Evolutionary conservation across 306 rosid species (phyloP), one percentile per base, ranked within the genome.

Genomic region (Chamaecrista fasciculata): DNA sequence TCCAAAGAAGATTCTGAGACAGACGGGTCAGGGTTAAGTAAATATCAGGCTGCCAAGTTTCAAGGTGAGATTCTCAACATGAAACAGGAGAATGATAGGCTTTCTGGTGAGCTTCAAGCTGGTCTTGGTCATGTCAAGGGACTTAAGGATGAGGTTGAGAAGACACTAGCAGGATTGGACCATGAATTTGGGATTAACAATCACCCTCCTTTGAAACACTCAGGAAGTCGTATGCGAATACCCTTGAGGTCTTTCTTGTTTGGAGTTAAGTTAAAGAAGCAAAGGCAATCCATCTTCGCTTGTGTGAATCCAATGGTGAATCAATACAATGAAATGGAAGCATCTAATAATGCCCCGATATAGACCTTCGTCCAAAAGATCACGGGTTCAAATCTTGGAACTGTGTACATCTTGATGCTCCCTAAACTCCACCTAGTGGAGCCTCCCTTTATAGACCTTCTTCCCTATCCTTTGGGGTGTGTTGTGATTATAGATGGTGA

Each of bases 221-320:
- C 84, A 0, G 3, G 67, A 5, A 76, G 67, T 29, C 71, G 88
- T 37, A 64, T 78, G 61, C 77, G 97, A 70, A 81, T 95, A 71
- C 97, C 99, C 2, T 78, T 95, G 76, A 76, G 89, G 71, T 89
- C 97, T 34, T 95, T 95, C 91, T 79, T 95, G 85, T 95, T 95
- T 33, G 99, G 99, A 29, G 87, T 80, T 8, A 95, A 95, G 88
- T 69, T 89, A 43, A 94, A 85, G 86, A 85, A 42, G 84, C 89
- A 90, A 64, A 86, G 28, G 78, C 85, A 80, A 67, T 89, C 81
- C 26, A 34, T 77, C 7, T 77, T 81, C 67, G 6, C 96, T 0
- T 91, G 99, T 53, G 95, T 67, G 11, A 84, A 75, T 72, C 96
- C 96, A 0, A 59, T 87, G 47, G 77, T 80, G 44, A 87, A 73